Evolutionary conservation across 495 filamentous ascomycete genomes (phyloP), one percentile per base, ranked within the genome.

Genomic region (Penicillium alfredii): DNA sequence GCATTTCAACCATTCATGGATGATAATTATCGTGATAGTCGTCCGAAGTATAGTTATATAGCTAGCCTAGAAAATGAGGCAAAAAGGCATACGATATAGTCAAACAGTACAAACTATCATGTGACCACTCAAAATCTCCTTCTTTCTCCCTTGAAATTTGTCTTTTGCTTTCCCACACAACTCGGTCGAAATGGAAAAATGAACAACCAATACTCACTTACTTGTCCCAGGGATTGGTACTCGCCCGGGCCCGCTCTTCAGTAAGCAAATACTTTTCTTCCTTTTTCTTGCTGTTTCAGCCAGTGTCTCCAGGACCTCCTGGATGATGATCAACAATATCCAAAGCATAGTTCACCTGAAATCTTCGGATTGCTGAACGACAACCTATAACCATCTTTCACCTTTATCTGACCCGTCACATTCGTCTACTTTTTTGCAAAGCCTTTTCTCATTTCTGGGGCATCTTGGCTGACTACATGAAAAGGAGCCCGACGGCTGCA

Each of bases 271-370:
- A n/a, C 20, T 13, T 35, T 19, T 16, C 24, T 26, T 30, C 19
- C 17, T 21, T 28, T 12, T 35, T 35, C n/a, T n/a, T n/a, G n/a
- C n/a, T n/a, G n/a, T n/a, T n/a, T n/a, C n/a, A n/a, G n/a, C n/a
- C n/a, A n/a, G n/a, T 31, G 25, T 32, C 18, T 21, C 6, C 35
- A 17, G 15, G 4, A 2, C 6, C n/a, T 42, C 30, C 28, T 46
- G 44, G 29, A 60, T 70, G 66, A 71, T 71, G 66, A 71, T 49
- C 58, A 64, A 57, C 55, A 53, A 56, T 56, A 49, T 52, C 42
- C 47, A 53, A 68, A 66, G 66, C 64, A 68, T 71, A 71, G 66
- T 71, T 71, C 66, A 71, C 53, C 64, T 68, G 64, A 67, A 53
- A 53, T 70, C 64, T 68, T 61, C 57, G 58, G 61, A 61, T 56